Base-by-base conservation (phyloP, 192 early-diverging fungal species). In the Backusella macrospora region DNA sequence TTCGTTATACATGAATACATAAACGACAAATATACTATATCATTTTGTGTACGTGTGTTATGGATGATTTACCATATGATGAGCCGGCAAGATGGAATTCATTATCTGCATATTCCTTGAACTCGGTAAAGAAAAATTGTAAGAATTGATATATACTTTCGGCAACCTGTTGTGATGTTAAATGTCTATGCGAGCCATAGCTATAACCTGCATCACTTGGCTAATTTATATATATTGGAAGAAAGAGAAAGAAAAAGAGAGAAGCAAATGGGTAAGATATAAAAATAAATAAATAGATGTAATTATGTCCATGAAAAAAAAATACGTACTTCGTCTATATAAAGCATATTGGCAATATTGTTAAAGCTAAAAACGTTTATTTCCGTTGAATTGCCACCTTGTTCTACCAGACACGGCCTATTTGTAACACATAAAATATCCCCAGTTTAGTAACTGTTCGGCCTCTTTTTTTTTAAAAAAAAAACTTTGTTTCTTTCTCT, bases 181-280 rank as follows among this genome's bases (percentile, higher is more conserved):
- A 91, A 68, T 83, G 83, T 39, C 92, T 92, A 0, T 73, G 83
- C 62, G 84, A 86, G 49, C 93, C 89, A 76, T 98, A 94, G 62
- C 89, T 91, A 86, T 93, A 99, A 5, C 97, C 97, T 59, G 96
- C 94, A 71, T 96, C 94, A 40, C 92, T 87, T 21, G 95, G 96
- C 87, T n/a, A n/a, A n/a, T n/a, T 90, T 73, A 6, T 13, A 23
- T 14, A 34, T 34, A 34, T 34, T 34, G 29, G 2, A 34, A 34
- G 29, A 34, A 34, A 34, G 29, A 34, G 29, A n/a, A 9, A 75
- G 29, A 65, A 0, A 65, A 0, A 65, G 15, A 63, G 21, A 15
- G 5, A n/a, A 14, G 8, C n/a, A 5, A 49, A 2, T 15, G 48
- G 14, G 14, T 49, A n/a, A 39, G 6, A 15, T 39, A 39, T 65